phyloP scores from a whole-genome alignment of 2,329 filamentous ascomycete genomes.

The Celoporthe dispersa region DNA sequence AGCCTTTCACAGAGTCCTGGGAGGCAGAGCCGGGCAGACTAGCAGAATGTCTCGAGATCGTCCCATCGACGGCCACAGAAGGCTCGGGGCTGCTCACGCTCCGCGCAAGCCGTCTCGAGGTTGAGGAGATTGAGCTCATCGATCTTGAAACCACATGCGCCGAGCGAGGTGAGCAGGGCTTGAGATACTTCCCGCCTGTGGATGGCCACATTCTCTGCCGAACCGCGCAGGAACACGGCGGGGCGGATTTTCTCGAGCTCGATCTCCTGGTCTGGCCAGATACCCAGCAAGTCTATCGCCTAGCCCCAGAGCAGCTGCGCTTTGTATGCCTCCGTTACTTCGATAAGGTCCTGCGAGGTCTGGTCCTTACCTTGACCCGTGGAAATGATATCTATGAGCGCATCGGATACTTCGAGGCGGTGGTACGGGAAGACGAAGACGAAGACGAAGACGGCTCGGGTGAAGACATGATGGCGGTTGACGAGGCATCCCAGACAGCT shows the following conservation, averaged over 20 bases:
- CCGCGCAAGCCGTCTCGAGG: background rate
- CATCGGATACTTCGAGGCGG: constrained; percentile 2
- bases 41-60: background rate
- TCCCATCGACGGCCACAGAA: background rate
- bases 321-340: background rate
- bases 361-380: background rate
- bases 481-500: background rate
- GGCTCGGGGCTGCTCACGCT: background rate
- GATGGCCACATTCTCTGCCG: background rate
- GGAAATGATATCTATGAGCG: background rate
- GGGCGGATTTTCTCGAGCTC: background rate
- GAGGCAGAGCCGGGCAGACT: background rate
- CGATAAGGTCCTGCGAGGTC: background rate
- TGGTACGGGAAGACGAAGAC: background rate
- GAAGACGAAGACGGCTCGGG: background rate
- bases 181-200: background rate
- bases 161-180: background rate
- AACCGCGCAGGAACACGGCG: background rate
- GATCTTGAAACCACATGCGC: background rate
- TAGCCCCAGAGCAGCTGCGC: background rate
- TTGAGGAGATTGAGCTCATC: background rate
- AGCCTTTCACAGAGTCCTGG: background rate
- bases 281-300: background rate
- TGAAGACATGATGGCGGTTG: background rate
- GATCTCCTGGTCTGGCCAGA: constrained; percentile 4